Evolutionary conservation across 1,139 yeast species (phyloP).

Genomic region (Pichia sp.): DNA sequence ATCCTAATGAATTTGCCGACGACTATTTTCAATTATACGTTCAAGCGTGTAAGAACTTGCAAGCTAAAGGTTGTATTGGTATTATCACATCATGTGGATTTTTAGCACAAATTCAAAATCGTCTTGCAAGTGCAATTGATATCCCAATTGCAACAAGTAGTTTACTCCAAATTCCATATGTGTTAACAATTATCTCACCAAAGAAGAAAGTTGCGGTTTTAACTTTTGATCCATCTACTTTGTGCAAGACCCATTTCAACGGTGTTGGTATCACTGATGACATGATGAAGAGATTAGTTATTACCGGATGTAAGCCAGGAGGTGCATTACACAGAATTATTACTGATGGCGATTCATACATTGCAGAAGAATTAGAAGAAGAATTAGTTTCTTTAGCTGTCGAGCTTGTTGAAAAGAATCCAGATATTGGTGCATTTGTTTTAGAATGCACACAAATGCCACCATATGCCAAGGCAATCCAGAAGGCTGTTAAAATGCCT

Average conservation of each 20-base stretch:
- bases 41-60: slow-evolving; percentile 14
- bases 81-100: slow-evolving; percentile 23
- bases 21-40: slow-evolving; percentile 13
- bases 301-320: slow-evolving; percentile 25
- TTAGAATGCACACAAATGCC: slow-evolving; percentile 23
- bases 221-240: slow-evolving; percentile 31
- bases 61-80: slow-evolving; percentile 19
- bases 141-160: slow-evolving; percentile 36
- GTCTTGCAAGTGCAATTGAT: slow-evolving; percentile 24
- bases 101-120: slow-evolving; percentile 32
- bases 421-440: slow-evolving; percentile 18
- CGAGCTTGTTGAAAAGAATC: slow-evolving; percentile 9
- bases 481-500: slow-evolving; percentile 13
- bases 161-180: slow-evolving; percentile 33
- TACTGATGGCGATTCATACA: slow-evolving; percentile 27
- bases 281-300: slow-evolving; percentile 23
- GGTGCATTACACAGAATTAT: slow-evolving; percentile 29
- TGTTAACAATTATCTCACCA: slow-evolving; percentile 23
- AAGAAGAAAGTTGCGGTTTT: slow-evolving; percentile 31
- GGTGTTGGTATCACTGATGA: slow-evolving; percentile 30
- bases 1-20: slow-evolving; percentile 8
- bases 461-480: slow-evolving; percentile 24
- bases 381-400: slow-evolving; percentile 29
- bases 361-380: slow-evolving; percentile 27
- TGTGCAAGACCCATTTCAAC: slow-evolving; percentile 31